These are phyloP conservation scores for Friedmanniomyces simplex DNA, from an alignment of 495 filamentous ascomycete genomes.

Conservation along the genomic window DNA sequence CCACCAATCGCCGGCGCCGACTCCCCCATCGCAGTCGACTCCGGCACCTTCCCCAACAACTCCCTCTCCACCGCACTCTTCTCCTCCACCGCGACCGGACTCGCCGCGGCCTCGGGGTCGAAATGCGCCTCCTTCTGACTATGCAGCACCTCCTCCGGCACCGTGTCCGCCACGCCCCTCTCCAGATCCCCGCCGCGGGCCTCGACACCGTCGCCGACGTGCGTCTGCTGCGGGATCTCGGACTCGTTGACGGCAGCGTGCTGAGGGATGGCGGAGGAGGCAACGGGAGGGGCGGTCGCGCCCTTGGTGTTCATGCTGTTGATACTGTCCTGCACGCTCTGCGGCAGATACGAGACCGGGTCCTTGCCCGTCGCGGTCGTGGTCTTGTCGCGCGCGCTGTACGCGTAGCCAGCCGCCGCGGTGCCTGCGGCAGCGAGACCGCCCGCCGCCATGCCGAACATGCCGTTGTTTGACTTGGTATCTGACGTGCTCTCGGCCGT, in stretches of 20 bases:
- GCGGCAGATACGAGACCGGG: conserved; percentile 1
- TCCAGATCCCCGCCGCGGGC: not conserved
- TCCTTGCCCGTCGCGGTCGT: conserved; percentile 23
- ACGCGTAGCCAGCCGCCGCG: conserved; percentile 11
- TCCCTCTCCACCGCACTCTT: conserved; percentile 21
- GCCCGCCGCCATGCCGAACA: conserved; percentile 22
- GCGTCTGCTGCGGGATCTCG: conserved; percentile 1
- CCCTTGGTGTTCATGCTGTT: conserved; percentile 19
- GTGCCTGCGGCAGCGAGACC: conserved; percentile 18
- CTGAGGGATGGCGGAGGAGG: not conserved
- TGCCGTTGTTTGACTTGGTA: not conserved
- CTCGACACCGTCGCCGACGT: conserved; percentile 1
- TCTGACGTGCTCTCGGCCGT: not conserved
- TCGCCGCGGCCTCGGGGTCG: conserved; percentile 21
- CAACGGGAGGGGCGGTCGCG: not conserved
- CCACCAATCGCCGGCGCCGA: conserved; percentile 24
- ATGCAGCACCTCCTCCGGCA: conserved; percentile 2
- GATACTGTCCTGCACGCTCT: conserved; percentile 17
- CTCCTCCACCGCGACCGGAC: conserved; percentile 18
- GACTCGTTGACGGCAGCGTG: not conserved
- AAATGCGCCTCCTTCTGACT: conserved; percentile 14
- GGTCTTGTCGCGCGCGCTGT: conserved; percentile 30
- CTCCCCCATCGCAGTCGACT: conserved; percentile 23
- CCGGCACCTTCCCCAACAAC: conserved; percentile 19
- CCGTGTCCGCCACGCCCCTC: not conserved